phyloP scores from a whole-genome alignment of 176 grass and related monocot genomes.

The Oryza glaberrima region DNA sequence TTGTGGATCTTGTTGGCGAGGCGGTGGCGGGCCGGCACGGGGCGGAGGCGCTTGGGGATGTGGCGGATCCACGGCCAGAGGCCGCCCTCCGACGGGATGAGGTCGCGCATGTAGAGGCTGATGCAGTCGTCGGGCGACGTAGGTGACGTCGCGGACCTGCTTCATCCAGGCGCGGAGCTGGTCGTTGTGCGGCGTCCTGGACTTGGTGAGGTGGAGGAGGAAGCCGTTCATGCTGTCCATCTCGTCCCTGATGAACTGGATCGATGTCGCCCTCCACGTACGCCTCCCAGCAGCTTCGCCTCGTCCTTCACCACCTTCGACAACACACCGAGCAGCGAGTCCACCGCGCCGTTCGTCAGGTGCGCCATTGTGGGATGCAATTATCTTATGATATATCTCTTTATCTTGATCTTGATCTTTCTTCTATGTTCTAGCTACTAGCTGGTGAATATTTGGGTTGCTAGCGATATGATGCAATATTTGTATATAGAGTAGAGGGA shows the following conservation, averaged over 20 bases:
- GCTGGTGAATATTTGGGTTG: too few species aligned
- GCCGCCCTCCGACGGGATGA: rapidly evolving
- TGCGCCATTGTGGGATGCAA: not conserved
- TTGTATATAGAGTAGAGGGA: too few species aligned
- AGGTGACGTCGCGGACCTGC: constrained; percentile 21
- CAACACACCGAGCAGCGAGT: not conserved
- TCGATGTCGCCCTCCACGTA: not conserved
- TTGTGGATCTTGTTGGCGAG: not conserved
- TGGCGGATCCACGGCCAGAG: not conserved
- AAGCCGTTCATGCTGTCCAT: constrained; percentile 23
- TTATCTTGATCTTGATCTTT: too few species aligned
- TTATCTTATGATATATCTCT: too few species aligned
- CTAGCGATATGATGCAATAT: too few species aligned
- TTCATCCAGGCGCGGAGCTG: constrained; percentile 51
- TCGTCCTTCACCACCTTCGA: not conserved
- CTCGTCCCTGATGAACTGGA: constrained; percentile 19
- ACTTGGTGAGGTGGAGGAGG: not conserved
- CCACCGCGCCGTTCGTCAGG: not conserved
- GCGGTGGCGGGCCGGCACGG: not conserved
- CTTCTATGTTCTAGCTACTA: too few species aligned
- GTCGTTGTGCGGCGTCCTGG: constrained; percentile 8
- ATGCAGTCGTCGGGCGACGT: constrained; percentile 34
- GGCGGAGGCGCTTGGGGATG: not conserved
- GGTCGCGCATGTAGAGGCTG: not conserved
- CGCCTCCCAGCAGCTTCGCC: not conserved